Evolutionary conservation across 305 asterid genomes (phyloP).

Genomic region (Solanum chacoense): DNA sequence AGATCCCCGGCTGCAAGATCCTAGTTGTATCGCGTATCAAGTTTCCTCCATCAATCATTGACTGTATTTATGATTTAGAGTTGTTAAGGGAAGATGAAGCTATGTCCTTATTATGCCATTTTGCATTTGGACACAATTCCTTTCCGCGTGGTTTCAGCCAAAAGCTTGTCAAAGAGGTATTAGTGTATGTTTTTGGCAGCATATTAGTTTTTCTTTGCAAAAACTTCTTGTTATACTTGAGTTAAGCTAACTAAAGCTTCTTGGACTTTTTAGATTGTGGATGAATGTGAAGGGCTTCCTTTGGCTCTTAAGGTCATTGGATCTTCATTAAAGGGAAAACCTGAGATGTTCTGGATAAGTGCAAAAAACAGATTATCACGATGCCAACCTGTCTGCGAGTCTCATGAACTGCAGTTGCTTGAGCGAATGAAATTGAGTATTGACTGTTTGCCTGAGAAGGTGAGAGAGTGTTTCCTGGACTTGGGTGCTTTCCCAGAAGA

Average conservation of each 20-base stretch:
- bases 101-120: constrained; percentile 58
- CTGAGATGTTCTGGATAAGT: constrained; percentile 76
- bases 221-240: background rate
- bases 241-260: background rate
- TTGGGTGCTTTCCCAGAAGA: constrained; percentile 85
- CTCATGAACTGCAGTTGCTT: constrained; percentile 68
- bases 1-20: constrained; percentile 61
- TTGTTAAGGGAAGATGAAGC: constrained; percentile 75
- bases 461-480: constrained; percentile 78
- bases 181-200: background rate
- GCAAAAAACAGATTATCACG: constrained; percentile 64
- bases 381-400: constrained; percentile 65
- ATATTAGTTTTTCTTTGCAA: background rate
- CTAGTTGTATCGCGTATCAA: constrained; percentile 72
- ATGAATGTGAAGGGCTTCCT: constrained; percentile 87
- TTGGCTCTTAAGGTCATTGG: constrained; percentile 88
- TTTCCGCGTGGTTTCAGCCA: constrained; percentile 38
- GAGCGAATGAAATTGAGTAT: constrained; percentile 79
- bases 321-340: constrained; percentile 66
- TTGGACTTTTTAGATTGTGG: constrained; percentile 40
- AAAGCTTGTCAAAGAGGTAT: constrained; percentile 71
- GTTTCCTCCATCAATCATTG: constrained; percentile 50
- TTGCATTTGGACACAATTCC: constrained; percentile 61
- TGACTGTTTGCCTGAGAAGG: constrained; percentile 55
- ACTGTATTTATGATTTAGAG: constrained; percentile 54